A percentile compares a stretch with the other conserved stretches of the same genome.
Conservation (phyloP, 306 rosid genomes). For the Cicer arietinum region DNA sequence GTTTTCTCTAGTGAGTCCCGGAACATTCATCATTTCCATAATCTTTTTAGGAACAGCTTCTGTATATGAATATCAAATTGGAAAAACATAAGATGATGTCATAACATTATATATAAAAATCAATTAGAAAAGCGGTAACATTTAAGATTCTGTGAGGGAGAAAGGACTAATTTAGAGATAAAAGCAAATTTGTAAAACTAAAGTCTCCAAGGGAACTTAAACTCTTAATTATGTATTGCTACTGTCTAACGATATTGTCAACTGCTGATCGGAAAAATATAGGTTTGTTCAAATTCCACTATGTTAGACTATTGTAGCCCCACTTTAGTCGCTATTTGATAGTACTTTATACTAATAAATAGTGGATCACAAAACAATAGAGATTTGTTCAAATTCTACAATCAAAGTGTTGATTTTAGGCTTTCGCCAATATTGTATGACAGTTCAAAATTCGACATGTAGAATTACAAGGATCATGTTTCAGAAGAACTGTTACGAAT, state of each 20-base stretch:
- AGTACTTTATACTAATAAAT: no score
- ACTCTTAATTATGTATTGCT: neutral
- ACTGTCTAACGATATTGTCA: neutral
- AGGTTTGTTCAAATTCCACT: no score
- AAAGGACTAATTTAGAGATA: constrained; percentile 1
- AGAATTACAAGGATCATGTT: constrained; percentile 13
- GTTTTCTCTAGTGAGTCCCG: constrained; percentile 97
- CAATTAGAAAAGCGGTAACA: neutral
- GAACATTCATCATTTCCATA: constrained; percentile 97
- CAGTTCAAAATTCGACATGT: neutral
- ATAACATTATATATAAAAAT: neutral
- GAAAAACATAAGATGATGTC: constrained; percentile 16
- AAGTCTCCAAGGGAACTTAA: constrained; percentile 6
- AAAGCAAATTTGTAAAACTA: constrained; percentile 15
- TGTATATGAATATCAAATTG: constrained; percentile 50
- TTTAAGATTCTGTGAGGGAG: neutral
- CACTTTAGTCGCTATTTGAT: no score
- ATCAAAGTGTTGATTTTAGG: neutral
- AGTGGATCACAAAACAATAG: no score
- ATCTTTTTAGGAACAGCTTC: constrained; percentile 99
- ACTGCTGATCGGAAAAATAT: no score
- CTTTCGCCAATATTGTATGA: no score
- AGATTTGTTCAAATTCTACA: no score
- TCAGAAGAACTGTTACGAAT: neutral
- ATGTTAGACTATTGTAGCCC: no score